phyloP scores from a whole-genome alignment of 2,329 filamentous ascomycete species.

The Sodiomyces alkalinus region DNA sequence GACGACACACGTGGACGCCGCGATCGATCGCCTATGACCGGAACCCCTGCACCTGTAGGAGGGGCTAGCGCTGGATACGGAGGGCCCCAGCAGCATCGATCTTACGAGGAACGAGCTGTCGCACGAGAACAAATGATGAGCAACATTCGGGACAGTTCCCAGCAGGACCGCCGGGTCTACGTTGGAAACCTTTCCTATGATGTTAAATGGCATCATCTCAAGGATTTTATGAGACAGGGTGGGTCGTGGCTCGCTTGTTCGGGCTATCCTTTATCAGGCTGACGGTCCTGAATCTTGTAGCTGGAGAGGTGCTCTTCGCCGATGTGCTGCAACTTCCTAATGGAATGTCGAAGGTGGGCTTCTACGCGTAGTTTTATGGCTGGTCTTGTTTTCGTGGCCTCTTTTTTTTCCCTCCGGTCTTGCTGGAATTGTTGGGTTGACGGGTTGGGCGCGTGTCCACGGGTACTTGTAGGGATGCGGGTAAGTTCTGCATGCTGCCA shows the following conservation, averaged over 20 bases:
- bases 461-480: slow-evolving; percentile 98
- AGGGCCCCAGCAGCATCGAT: slow-evolving; percentile 51
- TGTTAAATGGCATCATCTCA: slow-evolving; percentile 99
- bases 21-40: slow-evolving; percentile 78
- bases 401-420: slow-evolving; percentile 42
- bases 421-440: slow-evolving; percentile 96
- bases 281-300: slow-evolving; percentile 30
- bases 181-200: slow-evolving; percentile 98
- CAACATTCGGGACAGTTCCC: slow-evolving; percentile 82
- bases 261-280: slow-evolving; percentile 19
- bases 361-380: slow-evolving; percentile 75
- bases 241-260: slow-evolving; percentile 23
- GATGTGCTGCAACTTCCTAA: slow-evolving; percentile 99
- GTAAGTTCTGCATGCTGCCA: slow-evolving; percentile 41
- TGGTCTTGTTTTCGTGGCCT: slow-evolving; percentile 64
- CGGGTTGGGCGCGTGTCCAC: slow-evolving; percentile 84
- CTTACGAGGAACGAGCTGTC: slow-evolving; percentile 67
- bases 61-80: slow-evolving; percentile 53
- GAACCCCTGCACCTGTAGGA: slow-evolving; percentile 51
- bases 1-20: slow-evolving; percentile 61
- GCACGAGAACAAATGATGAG: slow-evolving; percentile 95
- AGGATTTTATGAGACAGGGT: slow-evolving; percentile 99
- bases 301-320: slow-evolving; percentile 98
- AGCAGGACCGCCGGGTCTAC: slow-evolving; percentile 98
- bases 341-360: slow-evolving; percentile 99